These are phyloP conservation scores for Globisporangium viniferum DNA, from an alignment of 352 stramenopile species.

Conservation along the genomic window DNA sequence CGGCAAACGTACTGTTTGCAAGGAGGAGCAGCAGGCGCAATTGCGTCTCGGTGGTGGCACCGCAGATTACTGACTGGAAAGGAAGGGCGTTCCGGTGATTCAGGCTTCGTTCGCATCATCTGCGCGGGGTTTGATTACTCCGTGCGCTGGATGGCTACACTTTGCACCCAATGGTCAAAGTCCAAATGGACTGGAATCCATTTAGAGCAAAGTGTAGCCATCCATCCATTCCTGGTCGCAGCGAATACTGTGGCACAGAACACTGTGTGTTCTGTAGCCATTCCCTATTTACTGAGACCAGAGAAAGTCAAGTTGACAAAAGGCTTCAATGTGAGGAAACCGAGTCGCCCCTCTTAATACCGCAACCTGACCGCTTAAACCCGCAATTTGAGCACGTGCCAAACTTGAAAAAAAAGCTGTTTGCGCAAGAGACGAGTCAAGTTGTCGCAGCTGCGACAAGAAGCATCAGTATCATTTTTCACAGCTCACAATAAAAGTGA, in stretches of 20 bases:
- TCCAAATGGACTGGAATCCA: background rate
- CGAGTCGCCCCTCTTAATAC: background rate
- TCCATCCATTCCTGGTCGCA: background rate
- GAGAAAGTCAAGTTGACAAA: no score
- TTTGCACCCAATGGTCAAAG: no score
- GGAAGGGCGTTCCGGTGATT: background rate
- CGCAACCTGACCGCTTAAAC: background rate
- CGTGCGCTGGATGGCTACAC: no score
- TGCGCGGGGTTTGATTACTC: background rate
- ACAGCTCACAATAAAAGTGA: background rate
- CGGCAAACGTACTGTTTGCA: background rate
- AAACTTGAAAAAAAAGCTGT: background rate
- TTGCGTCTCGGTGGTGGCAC: background rate
- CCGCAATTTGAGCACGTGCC: background rate
- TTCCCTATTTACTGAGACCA: background rate
- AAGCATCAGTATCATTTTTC: background rate
- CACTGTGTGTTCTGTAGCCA: background rate
- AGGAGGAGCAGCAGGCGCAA: background rate
- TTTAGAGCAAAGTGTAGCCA: background rate
- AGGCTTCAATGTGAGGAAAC: background rate
- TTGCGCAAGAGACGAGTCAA: slow-evolving; percentile 11
- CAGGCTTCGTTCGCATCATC: background rate
- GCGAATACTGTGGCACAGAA: no score
- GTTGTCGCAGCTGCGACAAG: slow-evolving; percentile 4
- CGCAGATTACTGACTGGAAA: background rate